These are phyloP conservation scores for Chaetomiaceae sp. DNA, from an alignment of 2,329 filamentous ascomycete genomes.

Conservation along the genomic window DNA sequence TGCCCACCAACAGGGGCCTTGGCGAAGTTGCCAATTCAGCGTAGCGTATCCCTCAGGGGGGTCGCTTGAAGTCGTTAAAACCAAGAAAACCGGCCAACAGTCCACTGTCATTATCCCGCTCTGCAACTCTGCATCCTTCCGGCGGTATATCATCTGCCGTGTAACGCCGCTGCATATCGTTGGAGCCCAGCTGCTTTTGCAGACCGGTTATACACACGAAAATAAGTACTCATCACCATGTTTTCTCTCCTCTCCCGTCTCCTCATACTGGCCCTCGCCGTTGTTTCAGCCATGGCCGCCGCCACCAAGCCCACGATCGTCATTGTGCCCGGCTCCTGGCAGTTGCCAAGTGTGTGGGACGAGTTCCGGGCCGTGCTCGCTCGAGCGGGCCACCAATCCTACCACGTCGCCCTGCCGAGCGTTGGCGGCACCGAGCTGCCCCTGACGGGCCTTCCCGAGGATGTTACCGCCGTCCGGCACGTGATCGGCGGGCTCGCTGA, in stretches of 20 bases:
- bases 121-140: neutral
- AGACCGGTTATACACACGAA: no score
- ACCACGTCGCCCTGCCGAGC: constrained; percentile 7
- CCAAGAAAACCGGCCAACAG: neutral
- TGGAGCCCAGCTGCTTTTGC: no score
- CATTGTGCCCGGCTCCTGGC: constrained; percentile 10
- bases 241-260: neutral
- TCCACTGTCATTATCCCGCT: neutral
- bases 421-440: constrained; percentile 1
- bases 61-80: neutral
- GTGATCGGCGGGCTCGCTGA: constrained; percentile 28
- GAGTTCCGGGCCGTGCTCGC: constrained; percentile 7
- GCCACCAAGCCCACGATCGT: neutral
- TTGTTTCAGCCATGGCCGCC: constrained; percentile 6
- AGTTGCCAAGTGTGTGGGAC: constrained; percentile 5
- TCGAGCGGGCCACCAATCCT: neutral
- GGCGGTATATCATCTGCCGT: neutral
- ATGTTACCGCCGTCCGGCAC: constrained; percentile 8
- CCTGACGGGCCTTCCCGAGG: constrained; percentile 8
- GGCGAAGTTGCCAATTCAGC: neutral
- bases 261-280: neutral
- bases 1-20: neutral
- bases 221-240: neutral
- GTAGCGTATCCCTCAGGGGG: neutral
- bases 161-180: neutral